phyloP scores from a whole-genome alignment of 768 basidiomycete genomes.

The Suillus paluster region DNA sequence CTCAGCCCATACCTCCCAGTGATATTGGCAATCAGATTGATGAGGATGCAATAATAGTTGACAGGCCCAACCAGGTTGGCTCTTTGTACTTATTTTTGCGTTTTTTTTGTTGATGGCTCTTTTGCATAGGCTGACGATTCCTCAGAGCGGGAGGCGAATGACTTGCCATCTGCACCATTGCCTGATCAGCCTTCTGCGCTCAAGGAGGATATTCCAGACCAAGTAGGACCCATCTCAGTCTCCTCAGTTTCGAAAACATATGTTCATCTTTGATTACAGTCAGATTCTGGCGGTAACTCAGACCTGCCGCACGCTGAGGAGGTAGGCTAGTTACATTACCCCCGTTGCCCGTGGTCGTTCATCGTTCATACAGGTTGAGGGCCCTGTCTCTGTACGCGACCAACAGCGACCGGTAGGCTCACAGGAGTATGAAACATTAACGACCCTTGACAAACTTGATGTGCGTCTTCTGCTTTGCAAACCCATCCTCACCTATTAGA shows the following conservation, averaged over 20 bases:
- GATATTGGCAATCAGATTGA: conserved; percentile 7
- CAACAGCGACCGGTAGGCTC: conserved; percentile 40
- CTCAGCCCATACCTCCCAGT: conserved; percentile 1
- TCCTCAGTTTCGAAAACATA: not conserved
- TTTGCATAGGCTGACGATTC: not conserved
- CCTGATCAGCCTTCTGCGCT: not conserved
- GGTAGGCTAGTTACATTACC: not conserved
- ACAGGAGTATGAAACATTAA: conserved; percentile 48
- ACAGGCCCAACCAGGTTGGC: conserved; percentile 24
- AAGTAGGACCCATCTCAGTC: not conserved
- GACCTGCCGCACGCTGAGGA: not conserved
- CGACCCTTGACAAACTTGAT: conserved; percentile 54
- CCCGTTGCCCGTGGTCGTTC: not conserved
- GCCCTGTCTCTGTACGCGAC: not conserved
- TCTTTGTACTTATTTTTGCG: not conserved
- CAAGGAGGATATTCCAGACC: not conserved
- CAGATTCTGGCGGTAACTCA: not conserved
- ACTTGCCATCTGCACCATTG: not conserved
- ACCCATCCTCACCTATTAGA: conserved; percentile 8
- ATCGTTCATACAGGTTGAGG: not conserved
- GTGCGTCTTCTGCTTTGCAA: conserved; percentile 35
- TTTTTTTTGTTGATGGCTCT: not conserved
- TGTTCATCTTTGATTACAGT: not conserved
- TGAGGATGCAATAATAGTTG: conserved; percentile 19
- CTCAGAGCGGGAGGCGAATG: not conserved